phyloP scores from a whole-genome alignment of 495 filamentous ascomycete species.

The Parathielavia appendiculata region DNA sequence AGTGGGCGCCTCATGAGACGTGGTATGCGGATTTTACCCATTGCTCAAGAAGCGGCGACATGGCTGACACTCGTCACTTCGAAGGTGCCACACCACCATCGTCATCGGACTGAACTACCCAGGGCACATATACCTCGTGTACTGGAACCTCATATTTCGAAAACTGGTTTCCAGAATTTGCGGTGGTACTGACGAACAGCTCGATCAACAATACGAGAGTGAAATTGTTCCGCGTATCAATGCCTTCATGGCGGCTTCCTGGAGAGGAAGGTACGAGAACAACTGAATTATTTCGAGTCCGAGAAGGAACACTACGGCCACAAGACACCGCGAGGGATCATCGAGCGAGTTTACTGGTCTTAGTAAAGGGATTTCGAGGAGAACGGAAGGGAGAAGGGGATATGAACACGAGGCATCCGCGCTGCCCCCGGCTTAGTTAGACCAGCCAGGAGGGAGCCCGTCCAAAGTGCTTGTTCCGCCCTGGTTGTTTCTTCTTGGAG shows the following conservation, averaged over 20 bases:
- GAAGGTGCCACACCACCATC: not conserved
- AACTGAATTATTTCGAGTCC: conserved; percentile 1
- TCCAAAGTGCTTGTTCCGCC: no score
- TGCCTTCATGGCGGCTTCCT: conserved; percentile 8
- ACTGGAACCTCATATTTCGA: conserved; percentile 4
- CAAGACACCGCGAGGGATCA: not conserved
- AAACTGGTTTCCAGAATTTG: not conserved
- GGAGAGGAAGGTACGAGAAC: conserved; percentile 6
- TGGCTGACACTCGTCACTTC: not conserved
- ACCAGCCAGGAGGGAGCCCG: no score
- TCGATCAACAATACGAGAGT: not conserved
- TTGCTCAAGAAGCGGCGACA: not conserved
- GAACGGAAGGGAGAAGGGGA: no score
- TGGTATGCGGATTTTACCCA: not conserved
- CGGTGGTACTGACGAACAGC: not conserved
- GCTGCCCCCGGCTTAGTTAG: no score
- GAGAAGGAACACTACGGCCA: conserved; percentile 10
- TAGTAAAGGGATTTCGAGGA: no score
- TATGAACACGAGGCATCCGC: no score
- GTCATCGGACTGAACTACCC: conserved; percentile 7
- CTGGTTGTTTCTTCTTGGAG: no score
- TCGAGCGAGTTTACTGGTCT: not conserved
- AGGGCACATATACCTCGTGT: not conserved
- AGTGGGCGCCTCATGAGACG: not conserved
- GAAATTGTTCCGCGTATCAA: conserved; percentile 3